Percentiles rank a stretch among this genome's conserved stretches.
phyloP scores from a whole-genome alignment of 352 stramenopile genomes.

The Globisporangium irregulare region DNA sequence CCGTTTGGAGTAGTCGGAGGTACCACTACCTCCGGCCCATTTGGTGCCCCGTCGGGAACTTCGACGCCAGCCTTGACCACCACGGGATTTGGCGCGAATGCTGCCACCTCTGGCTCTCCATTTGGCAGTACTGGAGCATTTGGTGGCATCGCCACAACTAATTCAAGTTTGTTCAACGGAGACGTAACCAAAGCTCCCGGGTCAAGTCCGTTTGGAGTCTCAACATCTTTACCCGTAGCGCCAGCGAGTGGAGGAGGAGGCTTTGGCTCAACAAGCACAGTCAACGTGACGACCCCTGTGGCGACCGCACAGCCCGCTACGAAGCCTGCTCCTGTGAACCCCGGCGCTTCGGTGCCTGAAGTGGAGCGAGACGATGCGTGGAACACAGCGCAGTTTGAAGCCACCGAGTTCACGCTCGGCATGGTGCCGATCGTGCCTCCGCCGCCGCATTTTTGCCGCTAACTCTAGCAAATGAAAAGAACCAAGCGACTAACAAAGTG shows the following conservation, averaged over 20 bases:
- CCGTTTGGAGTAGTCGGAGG: background rate
- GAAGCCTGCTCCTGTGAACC: background rate
- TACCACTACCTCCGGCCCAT: background rate
- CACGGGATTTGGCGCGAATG: too few species aligned
- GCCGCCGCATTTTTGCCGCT: slow-evolving; percentile 50
- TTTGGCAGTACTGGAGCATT: slow-evolving; percentile 11
- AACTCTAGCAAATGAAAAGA: background rate
- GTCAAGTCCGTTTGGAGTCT: slow-evolving; percentile 36
- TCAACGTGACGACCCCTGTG: slow-evolving; percentile 1
- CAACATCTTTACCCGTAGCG: background rate
- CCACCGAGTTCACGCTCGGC: slow-evolving; percentile 46
- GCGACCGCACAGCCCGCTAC: slow-evolving; percentile 1
- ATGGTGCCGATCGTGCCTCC: slow-evolving; percentile 63
- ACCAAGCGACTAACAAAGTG: too few species aligned
- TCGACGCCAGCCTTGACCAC: background rate
- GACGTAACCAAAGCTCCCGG: slow-evolving; percentile 9
- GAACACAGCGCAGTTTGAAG: slow-evolving; percentile 59
- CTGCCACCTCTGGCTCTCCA: background rate
- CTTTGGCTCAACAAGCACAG: slow-evolving; percentile 4
- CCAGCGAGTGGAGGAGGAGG: background rate
- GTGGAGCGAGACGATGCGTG: slow-evolving; percentile 48
- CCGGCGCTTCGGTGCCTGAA: background rate
- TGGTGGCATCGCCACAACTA: slow-evolving; percentile 1
- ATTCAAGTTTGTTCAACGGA: background rate
- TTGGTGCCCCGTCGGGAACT: background rate